Conservation (phyloP, 345 rosid genomes). For the Lumnitzera racemosa region DNA sequence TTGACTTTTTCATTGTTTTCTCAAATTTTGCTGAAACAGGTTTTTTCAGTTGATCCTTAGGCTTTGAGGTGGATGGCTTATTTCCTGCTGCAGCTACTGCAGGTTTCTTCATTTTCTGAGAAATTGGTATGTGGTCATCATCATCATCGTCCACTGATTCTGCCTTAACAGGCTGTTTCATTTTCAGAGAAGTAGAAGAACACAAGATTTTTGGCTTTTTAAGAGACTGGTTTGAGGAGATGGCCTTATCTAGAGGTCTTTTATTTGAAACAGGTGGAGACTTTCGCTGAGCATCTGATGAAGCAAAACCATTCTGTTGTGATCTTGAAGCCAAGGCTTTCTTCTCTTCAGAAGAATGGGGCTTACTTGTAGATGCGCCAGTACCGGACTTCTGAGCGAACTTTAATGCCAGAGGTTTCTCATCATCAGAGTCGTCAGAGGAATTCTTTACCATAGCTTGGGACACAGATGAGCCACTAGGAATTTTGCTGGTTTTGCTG, state of each 20-base stretch:
- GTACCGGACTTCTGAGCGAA: constrained; percentile 27
- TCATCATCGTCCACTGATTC: constrained; percentile 45
- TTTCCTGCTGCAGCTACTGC: constrained; percentile 27
- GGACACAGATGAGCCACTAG: constrained; percentile 12
- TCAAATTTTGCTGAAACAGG: constrained; percentile 48
- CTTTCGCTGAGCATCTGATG: constrained; percentile 37
- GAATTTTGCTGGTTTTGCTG: constrained; percentile 30
- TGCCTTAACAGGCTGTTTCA: constrained; percentile 45
- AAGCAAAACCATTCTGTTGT: constrained; percentile 59
- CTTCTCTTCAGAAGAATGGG: constrained; percentile 32
- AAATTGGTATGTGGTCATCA: constrained; percentile 66
- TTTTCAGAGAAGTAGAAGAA: constrained; percentile 30
- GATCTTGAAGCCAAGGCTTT: constrained; percentile 42
- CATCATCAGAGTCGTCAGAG: constrained; percentile 73
- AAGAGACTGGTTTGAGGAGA: constrained; percentile 32
- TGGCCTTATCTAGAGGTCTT: constrained; percentile 65
- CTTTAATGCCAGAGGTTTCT: constrained; percentile 50
- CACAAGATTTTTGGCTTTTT: constrained; percentile 64
- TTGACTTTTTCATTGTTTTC: constrained; percentile 39
- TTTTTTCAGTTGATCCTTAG: constrained; percentile 37
- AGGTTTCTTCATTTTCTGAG: constrained; percentile 63
- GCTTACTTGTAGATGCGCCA: constrained; percentile 40
- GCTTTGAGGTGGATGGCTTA: constrained; percentile 36
- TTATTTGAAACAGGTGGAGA: constrained; percentile 34
- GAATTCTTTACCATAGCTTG: constrained; percentile 13